Evolutionary conservation across 164 flowering plant genomes (phyloP), one percentile per base, ranked within the genome.

Genomic region (Warburgia ugandensis): DNA sequence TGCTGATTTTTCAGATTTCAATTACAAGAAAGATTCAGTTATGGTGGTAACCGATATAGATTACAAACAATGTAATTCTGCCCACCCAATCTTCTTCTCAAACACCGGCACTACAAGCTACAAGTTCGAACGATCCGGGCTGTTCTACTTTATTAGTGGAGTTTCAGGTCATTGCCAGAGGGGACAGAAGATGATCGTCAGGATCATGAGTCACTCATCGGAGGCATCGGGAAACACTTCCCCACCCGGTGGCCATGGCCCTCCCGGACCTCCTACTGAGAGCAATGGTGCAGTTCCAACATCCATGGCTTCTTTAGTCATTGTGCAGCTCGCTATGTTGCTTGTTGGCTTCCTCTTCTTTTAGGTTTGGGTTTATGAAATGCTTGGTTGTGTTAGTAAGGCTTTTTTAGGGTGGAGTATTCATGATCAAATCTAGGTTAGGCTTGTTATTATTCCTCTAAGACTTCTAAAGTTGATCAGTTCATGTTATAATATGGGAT

Each of bases 91-190:
- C 13, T 71, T 60, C 70, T 78, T 71, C 56, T 69, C 74, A 60
- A 77, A 83, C 75, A 68, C 53, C 5, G 85, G 90, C 3, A 50
- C 73, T 73, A 75, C 87, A 0, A 51, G 56, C 1, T 69, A 44
- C 73, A 52, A 55, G 22, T 50, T 85, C 0, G 65, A 76, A 43
- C 78, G 51, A 4, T 50, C 73, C 5, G 83, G 85, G 14, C 29
- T 11, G 29, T 77, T 69, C 61, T 82, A 78, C 60, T 82, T 84
- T 83, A 85, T 82, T 26, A 84, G 90, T 41, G 86, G 90, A 12
- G 75, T 31, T 8, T 7, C 69, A 0, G 87, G 79, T 0, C 90
- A 85, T 55, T 82, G 87, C 31, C 59, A 76, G 35, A 64, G 32
- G 52, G 87, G 90, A 0, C 52, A 80, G 71, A 61, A 56, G 49